A percentile compares a stretch with the other conserved stretches of the same genome.
phyloP scores from a whole-genome alignment of 257 asterid genomes.

The Rauvolfia tetraphylla region DNA sequence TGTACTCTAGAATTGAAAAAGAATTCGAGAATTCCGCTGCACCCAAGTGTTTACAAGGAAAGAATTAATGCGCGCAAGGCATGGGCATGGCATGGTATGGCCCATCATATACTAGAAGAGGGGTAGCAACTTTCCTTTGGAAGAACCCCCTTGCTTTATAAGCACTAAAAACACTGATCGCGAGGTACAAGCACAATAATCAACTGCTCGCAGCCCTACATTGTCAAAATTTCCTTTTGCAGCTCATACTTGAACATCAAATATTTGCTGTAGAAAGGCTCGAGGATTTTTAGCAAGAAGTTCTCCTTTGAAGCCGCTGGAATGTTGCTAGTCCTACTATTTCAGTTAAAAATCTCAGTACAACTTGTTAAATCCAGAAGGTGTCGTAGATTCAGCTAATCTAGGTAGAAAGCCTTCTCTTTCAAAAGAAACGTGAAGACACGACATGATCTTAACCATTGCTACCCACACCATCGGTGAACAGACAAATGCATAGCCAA shows the following conservation, averaged over 20 bases:
- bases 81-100: constrained; percentile 2
- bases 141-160: background rate
- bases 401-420: constrained; percentile 80
- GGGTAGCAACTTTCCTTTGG: background rate
- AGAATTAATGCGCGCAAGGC: background rate
- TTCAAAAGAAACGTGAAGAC: constrained; percentile 55
- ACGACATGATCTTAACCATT: constrained; percentile 46
- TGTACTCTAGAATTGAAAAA: too few relatives aligned
- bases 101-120: background rate
- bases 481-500: constrained; percentile 68
- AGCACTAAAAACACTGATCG: background rate
- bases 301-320: background rate
- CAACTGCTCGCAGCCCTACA: background rate
- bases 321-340: too few relatives aligned
- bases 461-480: constrained; percentile 60
- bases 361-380: constrained; percentile 63
- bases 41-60: background rate
- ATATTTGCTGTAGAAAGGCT: background rate
- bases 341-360: constrained; percentile 33
- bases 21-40: background rate
- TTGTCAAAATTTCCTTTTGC: background rate
- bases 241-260: background rate
- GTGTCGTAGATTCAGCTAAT: constrained; percentile 50
- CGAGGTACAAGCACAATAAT: background rate
- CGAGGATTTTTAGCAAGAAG: background rate